Base-by-base conservation (phyloP, 805 yeast genomes). In the Pichia kluyveri region DNA sequence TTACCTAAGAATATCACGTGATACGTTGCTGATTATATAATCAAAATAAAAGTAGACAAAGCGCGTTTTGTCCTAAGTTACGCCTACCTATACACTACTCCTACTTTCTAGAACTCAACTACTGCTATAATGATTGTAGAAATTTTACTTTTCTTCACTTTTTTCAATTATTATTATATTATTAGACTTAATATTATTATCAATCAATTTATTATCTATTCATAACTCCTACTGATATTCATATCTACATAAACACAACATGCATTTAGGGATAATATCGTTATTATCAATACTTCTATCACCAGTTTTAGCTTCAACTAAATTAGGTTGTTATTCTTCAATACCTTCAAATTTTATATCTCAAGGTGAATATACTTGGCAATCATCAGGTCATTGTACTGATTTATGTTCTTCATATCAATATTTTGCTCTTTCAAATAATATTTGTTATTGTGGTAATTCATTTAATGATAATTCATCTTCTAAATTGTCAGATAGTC, bases 381-480 rank as follows among this genome's bases (percentile, higher is more conserved):
- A 85, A 65, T 73, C 88, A 9, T 73, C 79, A 17, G 68, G 74
- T 8, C 67, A 76, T 58, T 83, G 93, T 62, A 26, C 56, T 4
- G 67, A 70, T 49, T 54, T 57, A 8, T 67, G 69, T 52, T 83
- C 64, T 6, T 59, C 54, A n/a, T 47, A 59, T 46, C 73, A 74
- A 9, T 68, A 64, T 57, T 75, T 74, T 40, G 89, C 83, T 4
- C 60, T 78, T 34, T 60, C 72, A 12, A 63, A 71, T 44, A 57
- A 69, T 27, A 61, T 63, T 18, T 86, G 95, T 62, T 83, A 75
- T 58, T 86, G 95, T 63, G 91, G 91, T 28, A 66, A 73, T 56
- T 51, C 67, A 1, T 49, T 79, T 4, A 54, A 60, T 11, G 50
- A 56, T 3, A 36, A 9, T 1, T 31, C 26, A 4, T 23, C 26